phyloP scores from a whole-genome alignment of 257 asterid species.

The Scutellaria galericulata region DNA sequence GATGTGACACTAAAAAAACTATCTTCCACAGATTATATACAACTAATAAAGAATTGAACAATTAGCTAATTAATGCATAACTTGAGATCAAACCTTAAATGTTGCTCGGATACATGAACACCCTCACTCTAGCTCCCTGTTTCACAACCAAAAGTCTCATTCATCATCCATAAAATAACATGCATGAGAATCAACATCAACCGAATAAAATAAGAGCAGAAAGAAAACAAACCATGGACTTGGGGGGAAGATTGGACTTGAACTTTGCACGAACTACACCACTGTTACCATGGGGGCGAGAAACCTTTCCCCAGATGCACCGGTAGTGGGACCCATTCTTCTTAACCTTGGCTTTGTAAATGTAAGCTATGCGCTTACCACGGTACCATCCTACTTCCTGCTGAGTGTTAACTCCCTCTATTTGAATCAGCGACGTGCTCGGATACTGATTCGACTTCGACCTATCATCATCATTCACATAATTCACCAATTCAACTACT shows the following conservation, averaged over 20 bases:
- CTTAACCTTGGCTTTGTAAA: slow-evolving; percentile 50
- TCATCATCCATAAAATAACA: background rate
- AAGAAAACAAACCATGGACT: slow-evolving; percentile 41
- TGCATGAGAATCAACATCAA: no score
- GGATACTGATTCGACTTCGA: slow-evolving; percentile 52
- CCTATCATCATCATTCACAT: slow-evolving; percentile 27
- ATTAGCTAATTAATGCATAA: background rate
- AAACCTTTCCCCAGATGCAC: slow-evolving; percentile 49
- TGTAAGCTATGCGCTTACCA: slow-evolving; percentile 49
- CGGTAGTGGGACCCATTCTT: slow-evolving; percentile 36
- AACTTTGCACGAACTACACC: slow-evolving; percentile 47
- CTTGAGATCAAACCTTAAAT: slow-evolving; percentile 35
- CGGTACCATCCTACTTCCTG: slow-evolving; percentile 50
- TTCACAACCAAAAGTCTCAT: slow-evolving; percentile 6
- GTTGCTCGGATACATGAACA: slow-evolving; percentile 51
- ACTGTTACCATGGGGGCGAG: slow-evolving; percentile 48
- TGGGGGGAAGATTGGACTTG: slow-evolving; percentile 50
- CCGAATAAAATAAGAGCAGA: background rate
- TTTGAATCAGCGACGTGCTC: slow-evolving; percentile 47
- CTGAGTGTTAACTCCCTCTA: slow-evolving; percentile 51
- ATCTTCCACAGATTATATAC: background rate
- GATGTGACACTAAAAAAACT: background rate
- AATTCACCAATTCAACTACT: background rate
- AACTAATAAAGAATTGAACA: background rate
- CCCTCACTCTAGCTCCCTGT: slow-evolving; percentile 49